These are phyloP conservation scores for Komagataella ulmi DNA, from an alignment of 805 yeast species.

Conservation along the genomic window DNA sequence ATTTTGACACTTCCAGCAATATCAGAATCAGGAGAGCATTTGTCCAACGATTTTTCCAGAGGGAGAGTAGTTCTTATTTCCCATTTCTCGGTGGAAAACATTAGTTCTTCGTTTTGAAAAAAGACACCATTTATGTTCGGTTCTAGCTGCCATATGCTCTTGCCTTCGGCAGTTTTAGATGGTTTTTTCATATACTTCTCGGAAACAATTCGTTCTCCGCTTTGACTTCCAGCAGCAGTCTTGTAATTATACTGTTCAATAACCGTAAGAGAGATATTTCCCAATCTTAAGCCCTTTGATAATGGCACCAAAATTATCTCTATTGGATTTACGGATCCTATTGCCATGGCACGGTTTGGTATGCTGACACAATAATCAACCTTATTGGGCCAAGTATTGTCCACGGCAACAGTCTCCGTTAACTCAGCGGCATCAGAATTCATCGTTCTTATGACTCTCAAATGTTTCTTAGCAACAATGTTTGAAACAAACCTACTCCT, in stretches of 20 bases:
- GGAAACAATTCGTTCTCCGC: conserved; percentile 47
- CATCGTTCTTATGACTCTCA: conserved; percentile 76
- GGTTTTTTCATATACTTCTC: conserved; percentile 30
- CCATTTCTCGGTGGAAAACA: conserved; percentile 53
- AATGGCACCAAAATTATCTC: conserved; percentile 66
- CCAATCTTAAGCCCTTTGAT: conserved; percentile 66
- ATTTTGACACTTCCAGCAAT: conserved; percentile 60
- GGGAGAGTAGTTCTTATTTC: conserved; percentile 45
- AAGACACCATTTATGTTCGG: conserved; percentile 24
- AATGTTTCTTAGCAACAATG: conserved; percentile 50
- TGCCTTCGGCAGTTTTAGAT: conserved; percentile 28
- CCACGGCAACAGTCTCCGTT: conserved; percentile 85
- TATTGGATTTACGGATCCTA: conserved; percentile 69
- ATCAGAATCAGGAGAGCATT: conserved; percentile 81
- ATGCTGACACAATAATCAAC: conserved; percentile 81
- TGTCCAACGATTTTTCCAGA: conserved; percentile 61
- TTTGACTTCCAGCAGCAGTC: conserved; percentile 42
- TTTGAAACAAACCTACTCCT: conserved; percentile 65
- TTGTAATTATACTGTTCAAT: conserved; percentile 52
- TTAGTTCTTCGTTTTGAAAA: conserved; percentile 15
- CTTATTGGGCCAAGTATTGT: conserved; percentile 90
- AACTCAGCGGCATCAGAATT: conserved; percentile 81
- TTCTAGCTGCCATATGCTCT: conserved; percentile 20
- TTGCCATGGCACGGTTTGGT: conserved; percentile 81
- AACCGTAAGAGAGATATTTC: conserved; percentile 55